These are phyloP conservation scores for Mycena polygramma DNA, from an alignment of 768 basidiomycete species.

Conservation along the genomic window DNA sequence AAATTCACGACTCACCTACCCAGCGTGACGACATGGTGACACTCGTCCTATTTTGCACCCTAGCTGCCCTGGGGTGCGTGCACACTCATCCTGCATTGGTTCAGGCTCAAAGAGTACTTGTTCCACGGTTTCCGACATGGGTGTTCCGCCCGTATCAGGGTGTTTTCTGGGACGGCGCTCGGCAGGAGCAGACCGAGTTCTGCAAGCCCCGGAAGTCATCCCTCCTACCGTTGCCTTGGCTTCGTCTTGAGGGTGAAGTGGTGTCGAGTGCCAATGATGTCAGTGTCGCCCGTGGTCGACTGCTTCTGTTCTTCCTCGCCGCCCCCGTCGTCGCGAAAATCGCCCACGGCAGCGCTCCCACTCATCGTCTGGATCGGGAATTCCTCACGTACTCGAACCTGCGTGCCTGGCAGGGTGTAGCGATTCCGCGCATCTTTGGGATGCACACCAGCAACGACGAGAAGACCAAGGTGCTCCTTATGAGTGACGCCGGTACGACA, in stretches of 20 bases:
- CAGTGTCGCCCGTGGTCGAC: neutral
- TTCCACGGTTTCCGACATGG: constrained; percentile 3
- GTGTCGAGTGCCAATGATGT: constrained; percentile 1
- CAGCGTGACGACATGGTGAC: constrained; percentile 5
- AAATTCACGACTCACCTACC: constrained; percentile 7
- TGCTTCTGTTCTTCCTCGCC: too few relatives aligned
- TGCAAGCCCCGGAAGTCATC: constrained; percentile 5
- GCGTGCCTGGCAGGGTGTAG: constrained; percentile 6
- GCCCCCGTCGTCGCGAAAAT: constrained; percentile 12
- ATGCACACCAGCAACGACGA: constrained; percentile 1
- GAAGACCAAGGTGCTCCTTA: too few relatives aligned
- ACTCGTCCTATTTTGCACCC: constrained; percentile 9
- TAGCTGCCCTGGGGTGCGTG: neutral
- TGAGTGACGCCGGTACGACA: constrained; percentile 9
- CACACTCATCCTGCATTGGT: neutral
- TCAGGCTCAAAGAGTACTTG: neutral
- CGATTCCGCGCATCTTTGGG: constrained; percentile 17
- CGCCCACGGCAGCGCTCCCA: constrained; percentile 12
- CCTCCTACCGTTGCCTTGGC: neutral
- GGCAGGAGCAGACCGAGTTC: neutral
- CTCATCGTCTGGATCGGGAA: constrained; percentile 5
- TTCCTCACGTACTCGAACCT: constrained; percentile 15
- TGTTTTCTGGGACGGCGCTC: too few relatives aligned
- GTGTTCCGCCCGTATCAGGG: constrained; percentile 2
- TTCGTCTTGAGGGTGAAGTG: constrained; percentile 7